Evolutionary conservation across 331 rosid species (phyloP), one percentile per base, ranked within the genome.

Genomic region (Quercus tomentella): DNA sequence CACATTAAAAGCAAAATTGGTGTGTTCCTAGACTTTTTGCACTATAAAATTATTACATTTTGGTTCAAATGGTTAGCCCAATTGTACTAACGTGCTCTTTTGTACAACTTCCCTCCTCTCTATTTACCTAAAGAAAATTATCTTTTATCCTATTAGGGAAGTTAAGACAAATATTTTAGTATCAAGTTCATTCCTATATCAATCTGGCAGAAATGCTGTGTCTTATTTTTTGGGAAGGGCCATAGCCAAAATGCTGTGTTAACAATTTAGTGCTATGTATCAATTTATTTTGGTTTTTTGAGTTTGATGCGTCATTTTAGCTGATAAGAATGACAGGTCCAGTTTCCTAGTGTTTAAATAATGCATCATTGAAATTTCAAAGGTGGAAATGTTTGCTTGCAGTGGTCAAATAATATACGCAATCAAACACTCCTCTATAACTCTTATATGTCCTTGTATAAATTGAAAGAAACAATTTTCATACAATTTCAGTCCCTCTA

Each of bases 391-490:
- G 14, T 30, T 65, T 4, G 0, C 51, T 35, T 67, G 45, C 43
- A 18, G 12, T n/a, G n/a, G n/a, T 22, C 21, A 4, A 31, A 31
- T 20, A 25, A 33, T 41, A 41, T 41, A 66, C 25, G 4, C 25
- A 67, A 67, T 31, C 11, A 33, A 76, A 26, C 57, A 60, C 25
- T 22, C 10, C 21, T 28, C 35, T 41, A 63, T 54, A 57, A 66
- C 33, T 69, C 31, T 69, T 25, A 23, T 14, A 33, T 70, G 37
- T 56, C 63, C 22, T 25, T 23, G 21, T 62, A 61, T 63, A 37
- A 77, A 58, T 45, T 62, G 75, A 73, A 67, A 73, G 67, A 60
- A 72, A 63, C 58, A 79, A 69, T 76, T 81, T 77, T 80, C 77
- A 51, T 69, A 74, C 81, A 72, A 52, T 76, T 73, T 69, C n/a